Base-by-base conservation (phyloP, 2,329 filamentous ascomycete genomes). In the Ascochyta lentis region DNA sequence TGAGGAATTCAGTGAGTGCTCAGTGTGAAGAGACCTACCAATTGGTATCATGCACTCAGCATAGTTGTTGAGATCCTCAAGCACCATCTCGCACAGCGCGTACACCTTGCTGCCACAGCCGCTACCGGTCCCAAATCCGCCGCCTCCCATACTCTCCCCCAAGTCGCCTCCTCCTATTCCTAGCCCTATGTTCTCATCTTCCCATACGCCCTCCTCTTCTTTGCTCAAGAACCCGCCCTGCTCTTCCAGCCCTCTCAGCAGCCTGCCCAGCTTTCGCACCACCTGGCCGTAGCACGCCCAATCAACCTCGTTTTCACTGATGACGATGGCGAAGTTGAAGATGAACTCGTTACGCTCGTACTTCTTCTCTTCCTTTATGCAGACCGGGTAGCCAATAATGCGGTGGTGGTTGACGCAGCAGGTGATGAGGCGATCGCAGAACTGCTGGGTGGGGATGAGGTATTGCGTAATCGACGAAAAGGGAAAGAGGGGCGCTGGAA, bases 1-100 rank as follows among this genome's bases (percentile, higher is more conserved):
- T 62, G n/a, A 56, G 37, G 29, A 7, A 1, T 13, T 4, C 16
- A 4, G 29, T 29, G 23, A n/a, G 12, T 6, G 3, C 12, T 15
- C 1, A 45, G 16, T 45, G 10, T 3, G 3, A 33, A 3, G 2
- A 23, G 5, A 4, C 48, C n/a, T 33, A 93, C 91, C 91, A 61
- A 97, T 94, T 0, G 93, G 93, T 69, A 97, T 96, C 93, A 96
- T 96, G 82, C 93, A 96, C 79, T 99, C 95, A 71, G 91, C 93
- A 71, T 97, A 99, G 68, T 96, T 96, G 72, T 98, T 97, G 65
- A 99, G 73, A 73, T 99, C 93, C 77, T 97, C 92, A 65, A 98
- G 83, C 63, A 99, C 78, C 64, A 90, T 91, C 79, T 94, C 90
- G 69, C 96, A 96, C 3, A 89, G 85, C 80, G 75, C 91, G 78